Conservation (phyloP, 306 rosid species). For the Argentina anserina region DNA sequence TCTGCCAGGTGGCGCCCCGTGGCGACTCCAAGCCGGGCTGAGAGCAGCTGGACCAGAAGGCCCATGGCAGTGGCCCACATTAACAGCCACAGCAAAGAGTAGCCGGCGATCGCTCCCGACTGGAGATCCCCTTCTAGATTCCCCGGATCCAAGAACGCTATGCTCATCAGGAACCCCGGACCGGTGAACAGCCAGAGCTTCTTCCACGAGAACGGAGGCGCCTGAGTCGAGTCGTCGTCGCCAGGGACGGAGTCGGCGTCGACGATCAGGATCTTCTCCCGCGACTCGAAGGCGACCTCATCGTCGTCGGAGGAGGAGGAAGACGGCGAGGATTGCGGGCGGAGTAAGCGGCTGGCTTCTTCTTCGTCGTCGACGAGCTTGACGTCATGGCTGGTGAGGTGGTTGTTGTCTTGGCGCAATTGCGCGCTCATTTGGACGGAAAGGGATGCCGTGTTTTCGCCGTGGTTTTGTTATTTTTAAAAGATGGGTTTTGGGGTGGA, state of each 20-base stretch:
- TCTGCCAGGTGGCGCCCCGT: slow-evolving; percentile 83
- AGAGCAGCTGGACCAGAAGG: slow-evolving; percentile 64
- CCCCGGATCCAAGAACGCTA: slow-evolving; percentile 90
- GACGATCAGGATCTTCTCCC: slow-evolving; percentile 62
- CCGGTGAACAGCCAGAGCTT: slow-evolving; percentile 80
- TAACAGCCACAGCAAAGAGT: slow-evolving; percentile 74
- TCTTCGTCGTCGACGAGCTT: slow-evolving; percentile 40
- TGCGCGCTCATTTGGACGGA: slow-evolving; percentile 40
- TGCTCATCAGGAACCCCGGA: slow-evolving; percentile 88
- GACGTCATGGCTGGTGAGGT: background rate
- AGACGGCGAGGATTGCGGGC: background rate
- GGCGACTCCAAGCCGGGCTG: slow-evolving; percentile 69
- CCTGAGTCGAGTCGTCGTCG: slow-evolving; percentile 24
- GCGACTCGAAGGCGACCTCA: slow-evolving; percentile 63
- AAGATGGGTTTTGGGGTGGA: background rate
- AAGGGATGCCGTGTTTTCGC: background rate
- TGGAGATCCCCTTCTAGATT: slow-evolving; percentile 89
- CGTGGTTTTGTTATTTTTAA: background rate
- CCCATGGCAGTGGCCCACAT: slow-evolving; percentile 90
- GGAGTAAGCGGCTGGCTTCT: slow-evolving; percentile 53
- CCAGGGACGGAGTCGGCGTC: slow-evolving; percentile 28
- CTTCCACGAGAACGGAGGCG: slow-evolving; percentile 73
- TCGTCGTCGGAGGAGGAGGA: slow-evolving; percentile 22
- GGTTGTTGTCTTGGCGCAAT: slow-evolving; percentile 24
- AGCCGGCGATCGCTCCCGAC: slow-evolving; percentile 84